Base-by-base conservation (phyloP, 352 stramenopile species). In the Phytophthora hybrid region DNA sequence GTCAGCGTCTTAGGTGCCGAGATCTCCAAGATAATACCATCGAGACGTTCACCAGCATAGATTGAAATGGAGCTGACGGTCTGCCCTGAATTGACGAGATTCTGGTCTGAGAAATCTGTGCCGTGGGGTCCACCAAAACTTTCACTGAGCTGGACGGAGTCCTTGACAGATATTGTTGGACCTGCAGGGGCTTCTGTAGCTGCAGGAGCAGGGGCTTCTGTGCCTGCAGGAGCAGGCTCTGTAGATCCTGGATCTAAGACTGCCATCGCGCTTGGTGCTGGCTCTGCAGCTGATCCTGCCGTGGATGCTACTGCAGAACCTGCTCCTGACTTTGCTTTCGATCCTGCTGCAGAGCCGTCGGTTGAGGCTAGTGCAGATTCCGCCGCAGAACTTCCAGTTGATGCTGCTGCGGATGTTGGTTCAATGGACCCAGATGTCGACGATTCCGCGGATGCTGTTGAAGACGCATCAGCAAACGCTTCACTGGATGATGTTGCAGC, bases 51-150 rank as follows among this genome's bases (percentile, higher is more conserved):
- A 5, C 46, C 63, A 11, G 68, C 62, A 18, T 70, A 55, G 23
- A 79, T 79, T 0, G 68, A 59, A 7, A 80, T 66, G 5, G 64
- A 32, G 14, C n/a, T 72, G 6, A 80, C 64, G 0, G 29, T 69
- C 57, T 80, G 74, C 32, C 69, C 74, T 6, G 64, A 78, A 8
- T 73, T 76, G 29, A 63, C 73, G 2, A 73, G 64, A 34, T 75
- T 69, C 29, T 72, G 47, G 44, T 80, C 74, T 5, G 74, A 78
- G 19, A 80, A 80, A 7, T 75, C 55, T 2, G 0, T 66, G 7
- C 74, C 74, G 23, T 77, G 69, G 16, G 73, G 58, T 18, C 69
- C 73, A 18, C 73, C 73, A 19, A 74, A 80, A 21, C 37, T 63
- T 53, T 77, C 64, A 21, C 73, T 80, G 3, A 62, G n/a, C 19